Conservation (phyloP, 306 rosid genomes). For the Gleditsia sinensis region DNA sequence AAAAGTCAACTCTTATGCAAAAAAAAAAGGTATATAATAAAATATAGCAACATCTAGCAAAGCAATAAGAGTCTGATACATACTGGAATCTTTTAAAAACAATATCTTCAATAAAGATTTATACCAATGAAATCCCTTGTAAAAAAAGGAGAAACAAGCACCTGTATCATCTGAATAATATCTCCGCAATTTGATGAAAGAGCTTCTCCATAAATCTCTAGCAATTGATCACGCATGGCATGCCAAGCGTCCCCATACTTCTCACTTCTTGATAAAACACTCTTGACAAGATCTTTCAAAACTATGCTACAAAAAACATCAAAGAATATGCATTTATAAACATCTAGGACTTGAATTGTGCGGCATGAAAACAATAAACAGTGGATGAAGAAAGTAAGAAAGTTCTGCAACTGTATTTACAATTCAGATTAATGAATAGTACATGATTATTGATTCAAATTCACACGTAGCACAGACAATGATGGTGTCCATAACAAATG, state of each 20-base stretch:
- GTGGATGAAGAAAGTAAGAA: background rate
- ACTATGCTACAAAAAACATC: conserved; percentile 64
- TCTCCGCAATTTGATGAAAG: conserved; percentile 76
- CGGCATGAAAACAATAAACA: conserved; percentile 10
- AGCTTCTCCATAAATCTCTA: conserved; percentile 66
- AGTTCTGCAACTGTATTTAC: conserved; percentile 11
- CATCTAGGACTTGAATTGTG: conserved; percentile 32
- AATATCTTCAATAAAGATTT: conserved; percentile 24
- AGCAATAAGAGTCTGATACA: background rate
- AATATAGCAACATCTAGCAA: conserved; percentile 8
- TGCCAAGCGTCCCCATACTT: conserved; percentile 68
- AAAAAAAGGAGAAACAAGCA: conserved; percentile 39
- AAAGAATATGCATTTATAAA: conserved; percentile 37
- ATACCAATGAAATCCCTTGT: conserved; percentile 10
- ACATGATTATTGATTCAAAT: conserved; percentile 21
- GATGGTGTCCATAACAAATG: conserved; percentile 27
- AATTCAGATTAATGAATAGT: conserved; percentile 16
- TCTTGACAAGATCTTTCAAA: conserved; percentile 85
- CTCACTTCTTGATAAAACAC: conserved; percentile 54
- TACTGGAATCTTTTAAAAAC: conserved; percentile 23
- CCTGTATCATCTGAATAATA: conserved; percentile 79
- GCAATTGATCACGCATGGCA: conserved; percentile 61
- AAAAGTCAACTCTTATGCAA: conserved; percentile 29
- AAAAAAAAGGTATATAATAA: conserved; percentile 2
- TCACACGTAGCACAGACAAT: conserved; percentile 9